phyloP scores from a whole-genome alignment of 2,329 filamentous ascomycete genomes.

The Fusarium sp. region DNA sequence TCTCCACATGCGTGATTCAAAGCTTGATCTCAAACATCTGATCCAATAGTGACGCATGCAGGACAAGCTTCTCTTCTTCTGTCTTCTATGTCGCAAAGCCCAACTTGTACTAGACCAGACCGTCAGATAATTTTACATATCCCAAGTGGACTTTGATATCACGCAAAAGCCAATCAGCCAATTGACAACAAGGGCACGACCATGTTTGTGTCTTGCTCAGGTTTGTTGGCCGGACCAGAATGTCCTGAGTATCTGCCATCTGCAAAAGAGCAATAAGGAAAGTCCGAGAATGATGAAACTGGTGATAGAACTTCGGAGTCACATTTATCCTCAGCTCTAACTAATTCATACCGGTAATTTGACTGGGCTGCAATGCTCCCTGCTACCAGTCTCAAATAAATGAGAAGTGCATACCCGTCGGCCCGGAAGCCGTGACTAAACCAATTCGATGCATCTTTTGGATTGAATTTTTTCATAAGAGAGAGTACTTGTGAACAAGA shows the following conservation, averaged over 20 bases:
- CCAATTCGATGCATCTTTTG: not conserved
- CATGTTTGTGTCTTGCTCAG: slow-evolving; percentile 37
- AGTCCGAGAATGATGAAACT: slow-evolving; percentile 3
- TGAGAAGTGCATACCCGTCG: slow-evolving; percentile 16
- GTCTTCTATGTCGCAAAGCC: slow-evolving; percentile 9
- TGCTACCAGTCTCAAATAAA: slow-evolving; percentile 3
- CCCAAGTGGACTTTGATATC: slow-evolving; percentile 32
- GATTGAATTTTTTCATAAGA: not conserved
- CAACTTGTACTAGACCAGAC: slow-evolving; percentile 11
- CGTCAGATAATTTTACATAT: not conserved
- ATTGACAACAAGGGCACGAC: slow-evolving; percentile 26
- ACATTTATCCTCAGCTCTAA: not conserved
- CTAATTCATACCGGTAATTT: not conserved
- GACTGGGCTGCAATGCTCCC: slow-evolving; percentile 7
- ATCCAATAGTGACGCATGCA: slow-evolving; percentile 34
- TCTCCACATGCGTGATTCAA: slow-evolving; percentile 16
- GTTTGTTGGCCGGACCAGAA: slow-evolving; percentile 40
- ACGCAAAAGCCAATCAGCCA: slow-evolving; percentile 20
- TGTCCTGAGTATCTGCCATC: slow-evolving; percentile 24
- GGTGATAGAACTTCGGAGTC: not conserved
- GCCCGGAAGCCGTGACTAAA: slow-evolving; percentile 25
- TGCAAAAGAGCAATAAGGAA: not conserved
- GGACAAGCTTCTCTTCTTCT: slow-evolving; percentile 12
- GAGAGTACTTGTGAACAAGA: not conserved
- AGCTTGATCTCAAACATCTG: slow-evolving; percentile 13